phyloP scores from a whole-genome alignment of 192 early-diverging fungal genomes.

The Podila verticillata region DNA sequence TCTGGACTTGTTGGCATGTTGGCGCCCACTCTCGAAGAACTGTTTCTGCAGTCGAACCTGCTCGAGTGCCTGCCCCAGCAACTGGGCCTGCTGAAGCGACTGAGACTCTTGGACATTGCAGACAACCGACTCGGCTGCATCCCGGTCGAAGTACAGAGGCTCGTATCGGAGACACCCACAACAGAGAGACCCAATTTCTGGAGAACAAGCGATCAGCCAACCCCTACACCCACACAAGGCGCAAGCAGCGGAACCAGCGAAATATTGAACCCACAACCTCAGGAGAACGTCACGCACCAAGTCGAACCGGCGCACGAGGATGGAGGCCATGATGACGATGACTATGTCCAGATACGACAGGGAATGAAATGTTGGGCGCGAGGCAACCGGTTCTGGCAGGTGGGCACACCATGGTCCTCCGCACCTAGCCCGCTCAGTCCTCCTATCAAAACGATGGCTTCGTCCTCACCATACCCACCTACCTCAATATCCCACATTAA shows the following conservation, averaged over 20 bases:
- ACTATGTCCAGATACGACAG: constrained; percentile 49
- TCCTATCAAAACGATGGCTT: not conserved
- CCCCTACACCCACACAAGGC: too few species aligned
- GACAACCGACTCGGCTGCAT: constrained; percentile 46
- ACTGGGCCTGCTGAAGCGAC: constrained; percentile 19
- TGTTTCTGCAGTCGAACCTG: constrained; percentile 44
- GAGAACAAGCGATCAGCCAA: constrained; percentile 8
- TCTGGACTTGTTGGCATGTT: constrained; percentile 36
- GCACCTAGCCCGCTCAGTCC: constrained; percentile 4
- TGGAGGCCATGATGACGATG: constrained; percentile 50
- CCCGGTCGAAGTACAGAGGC: constrained; percentile 43
- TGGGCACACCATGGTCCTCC: constrained; percentile 13
- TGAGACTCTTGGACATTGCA: constrained; percentile 45
- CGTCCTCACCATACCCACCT: not conserved
- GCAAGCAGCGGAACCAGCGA: not conserved
- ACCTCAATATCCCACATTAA: not conserved
- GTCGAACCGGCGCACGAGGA: constrained; percentile 14
- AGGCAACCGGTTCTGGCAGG: constrained; percentile 48
- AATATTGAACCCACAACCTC: not conserved
- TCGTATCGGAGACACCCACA: constrained; percentile 32
- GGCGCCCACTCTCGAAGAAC: constrained; percentile 28
- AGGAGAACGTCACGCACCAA: not conserved
- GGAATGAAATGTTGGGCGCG: constrained; percentile 52
- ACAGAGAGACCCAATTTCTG: constrained; percentile 13
- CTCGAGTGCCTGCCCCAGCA: constrained; percentile 37